phyloP scores from a whole-genome alignment of 148 eudicot species.

The Arctostaphylos glauca region DNA sequence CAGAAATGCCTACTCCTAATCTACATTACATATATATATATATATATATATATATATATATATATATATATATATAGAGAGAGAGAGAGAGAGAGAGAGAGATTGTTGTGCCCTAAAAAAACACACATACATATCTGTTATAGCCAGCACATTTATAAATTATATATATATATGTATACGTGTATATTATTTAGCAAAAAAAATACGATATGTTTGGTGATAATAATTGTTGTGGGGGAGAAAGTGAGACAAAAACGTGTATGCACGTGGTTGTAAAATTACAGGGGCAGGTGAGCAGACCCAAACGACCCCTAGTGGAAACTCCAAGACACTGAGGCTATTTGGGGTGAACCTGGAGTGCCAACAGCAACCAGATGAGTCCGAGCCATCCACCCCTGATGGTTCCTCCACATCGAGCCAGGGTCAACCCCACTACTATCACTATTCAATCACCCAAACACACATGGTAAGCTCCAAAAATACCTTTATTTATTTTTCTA shows the following conservation, averaged over 20 bases:
- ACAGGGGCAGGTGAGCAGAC: conserved; percentile 25
- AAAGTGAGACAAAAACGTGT: background rate
- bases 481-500: background rate
- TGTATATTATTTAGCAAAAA: too few species aligned
- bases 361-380: conserved; percentile 34
- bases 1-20: too few species aligned
- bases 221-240: background rate
- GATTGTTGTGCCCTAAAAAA: too few species aligned
- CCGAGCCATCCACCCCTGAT: conserved; percentile 37
- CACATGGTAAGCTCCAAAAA: conserved; percentile 38
- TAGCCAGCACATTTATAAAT: too few species aligned
- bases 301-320: conserved; percentile 20
- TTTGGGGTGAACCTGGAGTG: conserved; percentile 83
- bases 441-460: conserved; percentile 23
- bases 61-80: too few species aligned
- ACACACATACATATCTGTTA: too few species aligned
- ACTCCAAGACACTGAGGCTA: conserved; percentile 56
- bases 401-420: conserved; percentile 55
- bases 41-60: too few species aligned
- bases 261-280: background rate
- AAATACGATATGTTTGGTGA: too few species aligned
- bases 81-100: too few species aligned
- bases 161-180: too few species aligned
- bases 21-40: too few species aligned
- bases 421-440: conserved; percentile 25